These are phyloP conservation scores for Delonix regia DNA, from an alignment of 306 rosid species.

Conservation along the genomic window DNA sequence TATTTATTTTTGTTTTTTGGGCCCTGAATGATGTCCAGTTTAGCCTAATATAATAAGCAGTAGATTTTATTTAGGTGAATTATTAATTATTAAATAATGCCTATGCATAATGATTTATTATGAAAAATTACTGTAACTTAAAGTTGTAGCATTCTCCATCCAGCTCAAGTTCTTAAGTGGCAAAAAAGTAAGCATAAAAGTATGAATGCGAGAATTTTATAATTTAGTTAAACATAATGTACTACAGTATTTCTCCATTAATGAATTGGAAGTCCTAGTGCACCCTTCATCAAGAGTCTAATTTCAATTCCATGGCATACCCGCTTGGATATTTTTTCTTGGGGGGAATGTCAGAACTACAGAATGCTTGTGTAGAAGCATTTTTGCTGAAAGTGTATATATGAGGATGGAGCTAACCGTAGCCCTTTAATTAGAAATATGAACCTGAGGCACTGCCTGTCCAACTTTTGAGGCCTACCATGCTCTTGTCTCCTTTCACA, in stretches of 20 bases:
- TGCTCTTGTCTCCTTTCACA: slow-evolving; percentile 24
- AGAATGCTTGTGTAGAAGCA: neutral
- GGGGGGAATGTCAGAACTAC: neutral
- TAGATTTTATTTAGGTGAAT: slow-evolving; percentile 27
- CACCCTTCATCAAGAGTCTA: slow-evolving; percentile 28
- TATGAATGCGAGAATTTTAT: neutral
- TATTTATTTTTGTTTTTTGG: too few species aligned
- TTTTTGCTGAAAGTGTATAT: neutral
- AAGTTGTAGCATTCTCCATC: slow-evolving; percentile 25
- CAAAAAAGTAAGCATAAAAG: neutral
- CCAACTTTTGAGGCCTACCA: neutral
- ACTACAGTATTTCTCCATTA: slow-evolving; percentile 4
- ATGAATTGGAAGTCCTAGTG: slow-evolving; percentile 28
- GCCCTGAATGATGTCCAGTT: slow-evolving; percentile 99
- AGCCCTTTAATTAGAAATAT: slow-evolving; percentile 22
- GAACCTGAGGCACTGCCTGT: slow-evolving; percentile 10
- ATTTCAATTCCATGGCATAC: slow-evolving; percentile 7
- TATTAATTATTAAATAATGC: neutral
- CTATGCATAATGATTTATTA: neutral
- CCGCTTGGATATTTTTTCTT: slow-evolving; percentile 21
- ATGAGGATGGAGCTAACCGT: neutral
- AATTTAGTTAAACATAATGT: slow-evolving; percentile 22
- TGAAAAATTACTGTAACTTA: slow-evolving; percentile 23
- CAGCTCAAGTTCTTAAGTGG: slow-evolving; percentile 5
- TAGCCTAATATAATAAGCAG: slow-evolving; percentile 28